A percentile compares a stretch with the other conserved stretches of the same genome.
Evolutionary conservation across 108 stramenopile species (phyloP).

Genomic region (Cyclotella cryptica): DNA sequence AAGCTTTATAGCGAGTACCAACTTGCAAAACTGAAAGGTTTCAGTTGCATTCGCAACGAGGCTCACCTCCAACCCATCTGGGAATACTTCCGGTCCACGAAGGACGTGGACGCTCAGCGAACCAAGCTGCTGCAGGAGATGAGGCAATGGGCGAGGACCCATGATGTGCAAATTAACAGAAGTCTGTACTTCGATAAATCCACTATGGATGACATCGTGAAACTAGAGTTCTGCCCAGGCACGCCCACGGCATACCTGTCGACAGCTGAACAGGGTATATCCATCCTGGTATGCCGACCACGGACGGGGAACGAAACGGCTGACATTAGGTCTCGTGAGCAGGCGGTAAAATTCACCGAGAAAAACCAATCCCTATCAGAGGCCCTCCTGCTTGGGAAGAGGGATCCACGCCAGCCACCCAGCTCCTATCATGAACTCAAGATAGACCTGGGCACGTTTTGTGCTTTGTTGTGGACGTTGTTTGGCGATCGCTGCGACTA

Average conservation of each 20-base stretch:
- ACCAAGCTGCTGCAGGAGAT: neutral
- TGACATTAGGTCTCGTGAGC: too few relatives aligned
- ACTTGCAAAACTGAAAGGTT: too few relatives aligned
- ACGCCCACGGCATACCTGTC: neutral
- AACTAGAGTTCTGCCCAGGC: neutral
- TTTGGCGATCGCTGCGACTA: neutral
- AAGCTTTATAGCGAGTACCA: too few relatives aligned
- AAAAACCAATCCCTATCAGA: neutral
- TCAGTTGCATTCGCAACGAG: too few relatives aligned
- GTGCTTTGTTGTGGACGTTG: constrained; percentile 9
- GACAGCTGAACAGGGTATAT: neutral
- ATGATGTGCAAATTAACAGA: neutral
- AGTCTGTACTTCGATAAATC: neutral
- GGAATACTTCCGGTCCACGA: neutral
- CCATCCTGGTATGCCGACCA: neutral
- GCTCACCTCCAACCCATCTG: constrained; percentile 5
- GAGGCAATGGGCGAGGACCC: neutral
- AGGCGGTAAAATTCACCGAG: too few relatives aligned
- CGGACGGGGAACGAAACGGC: too few relatives aligned
- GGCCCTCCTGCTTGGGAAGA: neutral
- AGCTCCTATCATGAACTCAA: neutral
- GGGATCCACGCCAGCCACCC: neutral
- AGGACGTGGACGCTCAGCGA: neutral
- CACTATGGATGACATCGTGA: neutral
- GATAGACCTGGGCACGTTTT: neutral